phyloP scores from a whole-genome alignment of 768 basidiomycete genomes.

The Tricholoma sp. region DNA sequence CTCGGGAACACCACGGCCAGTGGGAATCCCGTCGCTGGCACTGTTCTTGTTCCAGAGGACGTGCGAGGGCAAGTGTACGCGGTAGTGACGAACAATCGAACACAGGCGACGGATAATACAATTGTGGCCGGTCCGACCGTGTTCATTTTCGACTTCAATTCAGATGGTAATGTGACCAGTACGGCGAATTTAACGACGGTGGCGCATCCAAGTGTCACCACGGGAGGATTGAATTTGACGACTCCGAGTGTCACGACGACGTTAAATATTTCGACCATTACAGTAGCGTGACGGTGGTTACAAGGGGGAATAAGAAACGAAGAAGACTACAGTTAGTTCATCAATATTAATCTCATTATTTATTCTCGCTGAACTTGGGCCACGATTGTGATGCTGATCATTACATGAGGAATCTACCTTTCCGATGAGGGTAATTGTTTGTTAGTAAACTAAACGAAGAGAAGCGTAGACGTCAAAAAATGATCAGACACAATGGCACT shows the following conservation, averaged over 20 bases:
- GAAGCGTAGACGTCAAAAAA: too few relatives aligned
- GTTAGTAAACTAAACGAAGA: too few relatives aligned
- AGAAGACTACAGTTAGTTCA: too few relatives aligned
- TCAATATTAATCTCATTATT: too few relatives aligned
- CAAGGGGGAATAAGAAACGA: too few relatives aligned
- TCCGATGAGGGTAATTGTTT: too few relatives aligned
- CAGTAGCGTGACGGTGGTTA: neutral
- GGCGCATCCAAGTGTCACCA: neutral
- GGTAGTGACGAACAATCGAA: slow-evolving; percentile 31
- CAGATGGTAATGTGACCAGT: neutral
- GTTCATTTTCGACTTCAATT: slow-evolving; percentile 17
- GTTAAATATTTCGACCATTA: neutral
- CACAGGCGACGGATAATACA: slow-evolving; percentile 28
- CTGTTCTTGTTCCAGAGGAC: slow-evolving; percentile 29
- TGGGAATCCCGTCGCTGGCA: slow-evolving; percentile 3
- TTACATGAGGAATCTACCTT: too few relatives aligned
- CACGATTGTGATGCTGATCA: too few relatives aligned
- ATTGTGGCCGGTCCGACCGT: slow-evolving; percentile 45
- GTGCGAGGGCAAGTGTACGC: slow-evolving; percentile 46
- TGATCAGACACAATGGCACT: too few relatives aligned
- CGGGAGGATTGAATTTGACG: neutral
- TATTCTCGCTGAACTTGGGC: too few relatives aligned
- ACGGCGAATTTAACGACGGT: neutral
- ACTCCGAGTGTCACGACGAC: neutral
- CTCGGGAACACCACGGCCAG: neutral